Evolutionary conservation across 176 grass and related monocot species (phyloP), one percentile per base, ranked within the genome.

Genomic region (Musa acuminata): DNA sequence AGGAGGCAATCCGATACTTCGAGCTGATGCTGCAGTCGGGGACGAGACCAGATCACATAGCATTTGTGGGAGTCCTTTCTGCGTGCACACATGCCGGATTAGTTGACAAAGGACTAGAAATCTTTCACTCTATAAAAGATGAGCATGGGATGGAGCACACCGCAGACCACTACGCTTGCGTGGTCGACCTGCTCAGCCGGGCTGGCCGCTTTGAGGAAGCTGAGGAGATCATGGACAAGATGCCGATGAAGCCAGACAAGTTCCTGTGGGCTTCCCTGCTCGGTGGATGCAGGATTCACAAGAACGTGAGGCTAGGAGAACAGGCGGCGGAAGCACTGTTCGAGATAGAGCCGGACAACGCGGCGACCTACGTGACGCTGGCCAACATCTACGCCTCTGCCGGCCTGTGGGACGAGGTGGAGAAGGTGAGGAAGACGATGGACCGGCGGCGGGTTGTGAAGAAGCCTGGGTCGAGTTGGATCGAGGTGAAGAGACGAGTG

Each of bases 241-340:
- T 93, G 86, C 73, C 77, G 1, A 62, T 85, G 67, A 87, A 90
- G 65, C 85, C 87, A 9, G 92, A 87, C 77, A 93, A 93, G 82
- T 93, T 91, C 76, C 71, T 97, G 14, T 97, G 90, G 93, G 82
- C 90, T 19, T 93, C 90, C 27, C 78, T 98, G 87, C 83, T 93
- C 48, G 73, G 84, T 81, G 87, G 94, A 11, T 89, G 87, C 17
- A 64, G 72, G 72, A 85, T 81, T 79, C 85, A 88, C 78, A 91
- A 89, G 59, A 98, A 93, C 79, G 74, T 93, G n/a, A 69, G 12
- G 66, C 73, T 91, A 0, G 87, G 80, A 52, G 91, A 70, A 84
- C 35, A 62, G 23, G 90, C 84, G 64, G 86, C 88, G 0, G 85
- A 93, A 80, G 86, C 85, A 21, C 64, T 93, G 76, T 91, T 98